Conservation (phyloP, 2,329 filamentous ascomycete species). For the Chaetomiaceae sp. region DNA sequence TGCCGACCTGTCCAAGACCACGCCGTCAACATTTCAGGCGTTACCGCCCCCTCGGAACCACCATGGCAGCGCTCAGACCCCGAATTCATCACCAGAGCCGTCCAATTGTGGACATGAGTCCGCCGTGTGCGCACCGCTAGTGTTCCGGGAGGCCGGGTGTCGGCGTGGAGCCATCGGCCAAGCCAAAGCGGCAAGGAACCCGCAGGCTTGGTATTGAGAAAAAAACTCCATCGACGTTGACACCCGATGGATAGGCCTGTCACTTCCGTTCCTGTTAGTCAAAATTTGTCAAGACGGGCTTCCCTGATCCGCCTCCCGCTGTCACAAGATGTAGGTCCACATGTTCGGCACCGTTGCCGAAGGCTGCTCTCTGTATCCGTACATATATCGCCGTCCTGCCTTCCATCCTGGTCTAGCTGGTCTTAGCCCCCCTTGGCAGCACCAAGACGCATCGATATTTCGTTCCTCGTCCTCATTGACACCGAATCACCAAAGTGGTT, state of each 20-base stretch:
- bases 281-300: background rate
- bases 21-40: no score
- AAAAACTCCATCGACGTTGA: constrained; percentile 7
- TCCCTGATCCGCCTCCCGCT: background rate
- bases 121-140: background rate
- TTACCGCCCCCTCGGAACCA: background rate
- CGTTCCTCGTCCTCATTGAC: no score
- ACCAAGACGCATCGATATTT: no score
- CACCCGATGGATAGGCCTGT: background rate
- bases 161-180: constrained; percentile 13
- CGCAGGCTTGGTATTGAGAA: background rate
- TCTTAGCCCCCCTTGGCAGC: background rate
- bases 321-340: background rate
- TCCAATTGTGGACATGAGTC: no score
- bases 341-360: background rate
- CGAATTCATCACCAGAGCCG: no score
- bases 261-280: background rate
- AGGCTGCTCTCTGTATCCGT: no score
- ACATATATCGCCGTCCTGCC: background rate
- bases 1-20: no score
- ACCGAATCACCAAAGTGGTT: no score
- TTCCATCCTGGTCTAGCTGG: background rate
- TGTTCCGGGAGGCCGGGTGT: constrained; percentile 7
- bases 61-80: no score
- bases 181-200: constrained; percentile 4